These are phyloP conservation scores for Gnomoniopsis sp. DNA, from an alignment of 2,329 filamentous ascomycete species.

Conservation along the genomic window DNA sequence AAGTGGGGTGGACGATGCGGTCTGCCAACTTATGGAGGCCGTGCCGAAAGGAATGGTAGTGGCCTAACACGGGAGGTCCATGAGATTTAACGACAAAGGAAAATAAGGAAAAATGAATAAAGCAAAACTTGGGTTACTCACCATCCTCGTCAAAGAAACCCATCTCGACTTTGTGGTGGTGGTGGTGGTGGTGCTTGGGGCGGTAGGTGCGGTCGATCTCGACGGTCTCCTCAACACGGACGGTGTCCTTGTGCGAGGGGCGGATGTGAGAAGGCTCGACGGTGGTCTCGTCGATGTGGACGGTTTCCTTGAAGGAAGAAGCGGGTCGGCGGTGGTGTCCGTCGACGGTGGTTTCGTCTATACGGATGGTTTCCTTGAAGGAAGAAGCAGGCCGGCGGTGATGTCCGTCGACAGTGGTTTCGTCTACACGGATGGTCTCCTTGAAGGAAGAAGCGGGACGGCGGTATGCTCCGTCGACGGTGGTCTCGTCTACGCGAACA, in stretches of 20 bases:
- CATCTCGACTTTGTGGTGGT: constrained; percentile 53
- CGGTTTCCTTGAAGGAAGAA: constrained; percentile 29
- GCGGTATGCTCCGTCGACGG: constrained; percentile 36
- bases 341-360: constrained; percentile 33
- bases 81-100: constrained; percentile 15
- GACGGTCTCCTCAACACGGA: constrained; percentile 57
- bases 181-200: constrained; percentile 28
- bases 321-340: constrained; percentile 30
- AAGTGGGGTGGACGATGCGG: constrained; percentile 45
- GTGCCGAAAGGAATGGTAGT: constrained; percentile 57
- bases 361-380: constrained; percentile 29
- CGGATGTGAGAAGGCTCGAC: constrained; percentile 36
- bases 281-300: constrained; percentile 29
- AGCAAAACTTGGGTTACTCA: constrained; percentile 32
- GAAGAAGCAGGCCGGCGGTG: constrained; percentile 31
- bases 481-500: constrained; percentile 31
- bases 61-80: constrained; percentile 36
- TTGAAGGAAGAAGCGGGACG: constrained; percentile 18
- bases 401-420: constrained; percentile 33
- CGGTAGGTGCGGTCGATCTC: constrained; percentile 43
- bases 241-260: constrained; percentile 31
- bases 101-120: constrained; percentile 10
- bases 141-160: constrained; percentile 64
- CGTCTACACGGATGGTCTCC: constrained; percentile 33
- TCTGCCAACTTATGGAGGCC: constrained; percentile 56